phyloP scores from a whole-genome alignment of 257 asterid species.

The Orobanche coerulescens region DNA sequence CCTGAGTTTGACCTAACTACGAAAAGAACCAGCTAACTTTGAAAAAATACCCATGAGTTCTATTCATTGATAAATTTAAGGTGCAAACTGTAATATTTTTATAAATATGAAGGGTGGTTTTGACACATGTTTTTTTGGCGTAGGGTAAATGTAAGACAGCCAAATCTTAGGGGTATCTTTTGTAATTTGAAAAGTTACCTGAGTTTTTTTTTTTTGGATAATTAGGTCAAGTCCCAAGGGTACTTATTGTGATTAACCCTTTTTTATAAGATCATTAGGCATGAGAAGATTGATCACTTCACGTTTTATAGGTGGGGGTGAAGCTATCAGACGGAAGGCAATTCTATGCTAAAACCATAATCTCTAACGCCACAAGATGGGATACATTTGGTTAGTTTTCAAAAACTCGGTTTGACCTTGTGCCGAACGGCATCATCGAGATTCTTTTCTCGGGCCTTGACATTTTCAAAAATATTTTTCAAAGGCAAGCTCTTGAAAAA shows the following conservation, averaged over 20 bases:
- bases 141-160: not conserved
- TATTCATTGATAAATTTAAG: no score
- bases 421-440: constrained; percentile 12
- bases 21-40: no score
- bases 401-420: constrained; percentile 16
- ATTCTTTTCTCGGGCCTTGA: constrained; percentile 1
- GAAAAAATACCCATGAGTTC: no score
- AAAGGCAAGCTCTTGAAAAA: constrained; percentile 74
- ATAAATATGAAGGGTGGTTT: no score
- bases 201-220: not conserved
- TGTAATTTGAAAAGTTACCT: not conserved
- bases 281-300: constrained; percentile 14
- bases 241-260: not conserved
- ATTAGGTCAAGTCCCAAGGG: not conserved
- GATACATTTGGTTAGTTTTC: constrained; percentile 83
- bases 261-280: constrained; percentile 11
- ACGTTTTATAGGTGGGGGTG: constrained; percentile 71
- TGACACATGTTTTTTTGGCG: no score
- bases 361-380: constrained; percentile 99
- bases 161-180: not conserved
- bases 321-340: constrained; percentile 80
- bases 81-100: no score
- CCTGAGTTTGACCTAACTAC: no score
- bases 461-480: constrained; percentile 12
- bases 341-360: constrained; percentile 71